Base-by-base conservation (phyloP, 1,139 yeast species). In the Yamadazyma aaseri region DNA sequence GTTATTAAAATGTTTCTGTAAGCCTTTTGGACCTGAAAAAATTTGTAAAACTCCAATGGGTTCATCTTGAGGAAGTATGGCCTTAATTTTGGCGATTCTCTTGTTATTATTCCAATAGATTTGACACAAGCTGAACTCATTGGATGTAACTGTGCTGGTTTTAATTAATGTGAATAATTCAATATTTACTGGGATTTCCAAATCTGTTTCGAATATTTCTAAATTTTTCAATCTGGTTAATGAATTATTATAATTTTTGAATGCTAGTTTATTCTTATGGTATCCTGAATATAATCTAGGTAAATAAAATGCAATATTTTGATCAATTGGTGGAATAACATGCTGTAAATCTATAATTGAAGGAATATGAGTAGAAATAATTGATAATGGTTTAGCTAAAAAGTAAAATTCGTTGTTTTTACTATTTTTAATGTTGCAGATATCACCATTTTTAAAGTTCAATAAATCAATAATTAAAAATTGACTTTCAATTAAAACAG, bases 231-330 rank as follows among this genome's bases (percentile, higher is more conserved):
- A 60, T 42, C 83, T 74, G 3, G 92, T 77, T 42, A 87, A 63
- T 0, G 95, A 86, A 41, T 86, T 82, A 55, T 86, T 85, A 59
- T 75, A 90, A 53, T 79, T 82, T 42, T 76, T 64, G 40, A 89
- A 71, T 38, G 67, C 67, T 26, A 90, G 55, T 3, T 69, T 66
- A 47, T 78, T 75, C 27, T 65, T 68, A 57, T 83, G 77, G 46
- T 83, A 87, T 1, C 90, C 85, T 2, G 96, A 92, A 51, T 87
- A 86, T 11, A 85, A 79, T 29, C 95, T 72, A 0, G 97, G 98
- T 33, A 90, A 64, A 32, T 89, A 78, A 43, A 87, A 71, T 12
- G 94, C 92, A 26, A 84, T 79, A 43, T 78, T 73, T 30, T 86
- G 84, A 43, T 86, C 89, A 40, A 92, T 63, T 3, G 95, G 86